Percentiles rank a stretch among this genome's conserved stretches.
Evolutionary conservation across 495 filamentous ascomycete species (phyloP).

Genomic region (Penicillium salamii): DNA sequence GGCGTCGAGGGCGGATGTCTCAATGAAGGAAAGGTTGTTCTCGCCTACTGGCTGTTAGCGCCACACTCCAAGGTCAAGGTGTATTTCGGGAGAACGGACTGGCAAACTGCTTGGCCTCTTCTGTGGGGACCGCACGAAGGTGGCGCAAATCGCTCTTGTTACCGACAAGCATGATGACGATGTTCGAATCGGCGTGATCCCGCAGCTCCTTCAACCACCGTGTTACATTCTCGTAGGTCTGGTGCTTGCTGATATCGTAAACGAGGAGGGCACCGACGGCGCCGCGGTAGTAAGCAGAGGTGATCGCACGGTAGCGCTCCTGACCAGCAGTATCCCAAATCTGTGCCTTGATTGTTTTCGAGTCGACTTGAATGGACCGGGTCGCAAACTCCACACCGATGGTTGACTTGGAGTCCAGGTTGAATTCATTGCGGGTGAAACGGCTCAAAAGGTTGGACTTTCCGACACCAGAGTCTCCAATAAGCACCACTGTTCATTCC

Average conservation of each 20-base stretch:
- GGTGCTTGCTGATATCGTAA: constrained; percentile 99
- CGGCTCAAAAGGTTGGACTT: constrained; percentile 99
- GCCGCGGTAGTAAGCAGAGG: constrained; percentile 97
- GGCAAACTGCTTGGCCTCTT: constrained; percentile 97
- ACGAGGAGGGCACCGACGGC: constrained; percentile 96
- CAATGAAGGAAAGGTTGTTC: constrained; percentile 64
- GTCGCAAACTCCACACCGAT: constrained; percentile 99
- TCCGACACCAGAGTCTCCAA: constrained; percentile 98
- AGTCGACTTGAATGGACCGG: constrained; percentile 96
- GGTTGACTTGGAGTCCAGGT: constrained; percentile 98
- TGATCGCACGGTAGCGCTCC: constrained; percentile 98
- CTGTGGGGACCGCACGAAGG: constrained; percentile 93
- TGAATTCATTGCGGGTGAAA: constrained; percentile 99
- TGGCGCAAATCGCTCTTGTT: constrained; percentile 99
- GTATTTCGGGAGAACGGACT: constrained; percentile 55
- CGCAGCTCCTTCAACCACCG: constrained; percentile 98
- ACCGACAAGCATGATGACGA: constrained; percentile 99
- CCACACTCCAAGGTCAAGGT: background rate
- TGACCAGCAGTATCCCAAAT: constrained; percentile 99
- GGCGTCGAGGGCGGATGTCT: constrained; percentile 97
- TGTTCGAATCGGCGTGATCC: constrained; percentile 97
- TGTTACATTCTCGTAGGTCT: constrained; percentile 98
- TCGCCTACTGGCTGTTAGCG: constrained; percentile 19
- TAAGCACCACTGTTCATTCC: constrained; percentile 76
- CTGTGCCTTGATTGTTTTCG: constrained; percentile 99